Base-by-base conservation (phyloP, 331 rosid genomes). In the Quercus tomentella region DNA sequence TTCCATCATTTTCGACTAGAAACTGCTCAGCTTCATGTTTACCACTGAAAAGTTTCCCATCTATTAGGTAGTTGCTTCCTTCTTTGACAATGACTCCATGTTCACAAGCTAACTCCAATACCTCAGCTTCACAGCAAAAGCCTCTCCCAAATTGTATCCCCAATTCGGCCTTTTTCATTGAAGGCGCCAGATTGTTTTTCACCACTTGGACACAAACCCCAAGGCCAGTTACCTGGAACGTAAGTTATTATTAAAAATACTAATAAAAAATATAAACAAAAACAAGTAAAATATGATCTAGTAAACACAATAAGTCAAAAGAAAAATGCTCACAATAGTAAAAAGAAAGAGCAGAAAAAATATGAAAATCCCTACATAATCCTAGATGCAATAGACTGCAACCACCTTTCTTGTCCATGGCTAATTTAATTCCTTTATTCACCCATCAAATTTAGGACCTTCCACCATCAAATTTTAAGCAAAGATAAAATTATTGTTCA, bases 151-250 rank as follows among this genome's bases (percentile, higher is more conserved):
- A 94, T 31, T 76, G 82, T 84, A 94, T 88, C 66, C 84, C 91
- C 69, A 92, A 79, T 65, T 91, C 94, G 8, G 87, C 94, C 77
- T 77, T 91, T 80, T 87, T 92, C 82, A 81, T 76, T 60, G 96
- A 77, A 1, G 92, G 91, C 62, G 97, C 97, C 69, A 94, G 85
- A 81, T 92, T 94, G 61, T 94, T 94, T 85, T 94, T 91, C 78
- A 91, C 82, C 71, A 91, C 94, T 84, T 92, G 93, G 43, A 66
- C 89, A 16, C 85, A 79, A 20, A 91, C 77, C 78, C 73, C 82
- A 57, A 89, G 82, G 73, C 98, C 98, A 30, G 85, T 88, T 56
- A 86, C 89, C 97, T 94, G 84, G 79, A 81, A 62, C 28, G 60
- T 56, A 74, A 66, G 52, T 17, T 52, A 70, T 22, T 76, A 51